Evolutionary conservation across 495 filamentous ascomycete genomes (phyloP).

Genomic region (Parmelia sp.): DNA sequence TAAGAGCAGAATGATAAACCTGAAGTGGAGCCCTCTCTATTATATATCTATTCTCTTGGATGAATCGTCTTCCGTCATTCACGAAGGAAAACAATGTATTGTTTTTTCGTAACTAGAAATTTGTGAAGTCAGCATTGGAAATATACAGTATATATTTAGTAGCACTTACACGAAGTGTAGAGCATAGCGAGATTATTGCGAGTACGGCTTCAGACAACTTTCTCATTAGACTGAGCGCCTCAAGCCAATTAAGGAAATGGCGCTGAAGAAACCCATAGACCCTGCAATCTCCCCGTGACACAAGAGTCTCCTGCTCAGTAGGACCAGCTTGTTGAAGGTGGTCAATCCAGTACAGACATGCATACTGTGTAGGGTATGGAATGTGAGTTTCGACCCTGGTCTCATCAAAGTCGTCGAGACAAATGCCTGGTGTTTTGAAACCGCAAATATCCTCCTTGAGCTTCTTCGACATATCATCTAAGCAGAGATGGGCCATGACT

Average conservation of each 20-base stretch:
- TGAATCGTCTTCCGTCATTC: constrained; percentile 9
- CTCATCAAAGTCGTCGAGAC: neutral
- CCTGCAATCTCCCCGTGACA: constrained; percentile 17
- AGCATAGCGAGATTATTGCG: neutral
- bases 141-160: neutral
- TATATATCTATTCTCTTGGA: constrained; percentile 7
- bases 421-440: neutral
- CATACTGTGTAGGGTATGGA: constrained; percentile 23
- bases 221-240: constrained; percentile 24
- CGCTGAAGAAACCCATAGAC: constrained; percentile 23
- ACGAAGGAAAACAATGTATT: constrained; percentile 2
- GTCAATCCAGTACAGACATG: constrained; percentile 31
- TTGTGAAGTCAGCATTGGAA: neutral
- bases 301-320: neutral
- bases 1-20: constrained; percentile 9
- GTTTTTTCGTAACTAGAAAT: constrained; percentile 8
- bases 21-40: constrained; percentile 13
- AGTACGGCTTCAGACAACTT: constrained; percentile 18
- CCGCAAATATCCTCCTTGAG: neutral
- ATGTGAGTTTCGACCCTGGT: neutral
- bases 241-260: constrained; percentile 28
- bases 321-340: constrained; percentile 25
- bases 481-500: neutral
- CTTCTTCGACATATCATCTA: neutral
- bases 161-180: constrained; percentile 6